Conservation (phyloP, 2,329 filamentous ascomycete species). For the Diaporthe nobilis region DNA sequence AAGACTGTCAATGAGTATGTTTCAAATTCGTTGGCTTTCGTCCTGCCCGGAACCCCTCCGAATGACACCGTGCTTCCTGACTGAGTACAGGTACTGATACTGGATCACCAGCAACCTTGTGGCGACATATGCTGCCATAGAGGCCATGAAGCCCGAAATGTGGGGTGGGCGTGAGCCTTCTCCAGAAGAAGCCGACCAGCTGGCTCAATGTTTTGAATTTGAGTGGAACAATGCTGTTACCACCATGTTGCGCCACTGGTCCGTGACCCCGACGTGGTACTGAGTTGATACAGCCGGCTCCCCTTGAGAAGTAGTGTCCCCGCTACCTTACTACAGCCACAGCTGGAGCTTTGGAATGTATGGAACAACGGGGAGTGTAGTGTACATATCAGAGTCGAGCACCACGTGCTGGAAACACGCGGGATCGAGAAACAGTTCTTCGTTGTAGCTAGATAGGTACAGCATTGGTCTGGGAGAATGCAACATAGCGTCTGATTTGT, state of each 20-base stretch:
- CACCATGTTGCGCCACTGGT: slow-evolving; percentile 79
- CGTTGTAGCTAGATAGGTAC: background rate
- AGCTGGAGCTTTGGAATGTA: background rate
- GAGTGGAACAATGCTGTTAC: slow-evolving; percentile 78
- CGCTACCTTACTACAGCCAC: too few species aligned
- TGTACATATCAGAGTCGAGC: background rate
- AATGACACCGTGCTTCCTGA: background rate
- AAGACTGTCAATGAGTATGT: slow-evolving; percentile 77
- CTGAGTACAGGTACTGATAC: background rate
- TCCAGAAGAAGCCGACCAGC: slow-evolving; percentile 67
- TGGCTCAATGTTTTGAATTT: slow-evolving; percentile 73
- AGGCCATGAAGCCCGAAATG: slow-evolving; percentile 76
- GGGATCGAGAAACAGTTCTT: background rate
- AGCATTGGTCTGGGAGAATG: background rate
- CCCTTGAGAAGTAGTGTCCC: background rate
- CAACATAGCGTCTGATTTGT: background rate
- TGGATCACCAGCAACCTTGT: slow-evolving; percentile 67
- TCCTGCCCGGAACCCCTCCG: background rate
- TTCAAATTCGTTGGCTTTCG: background rate
- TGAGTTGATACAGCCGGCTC: slow-evolving; percentile 46
- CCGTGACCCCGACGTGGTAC: slow-evolving; percentile 69
- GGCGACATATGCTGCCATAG: slow-evolving; percentile 69
- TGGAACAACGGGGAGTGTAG: background rate
- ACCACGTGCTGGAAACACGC: background rate
- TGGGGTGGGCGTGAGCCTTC: slow-evolving; percentile 75